Conservation (phyloP, 306 rosid species). For the Rubus parviflorus region DNA sequence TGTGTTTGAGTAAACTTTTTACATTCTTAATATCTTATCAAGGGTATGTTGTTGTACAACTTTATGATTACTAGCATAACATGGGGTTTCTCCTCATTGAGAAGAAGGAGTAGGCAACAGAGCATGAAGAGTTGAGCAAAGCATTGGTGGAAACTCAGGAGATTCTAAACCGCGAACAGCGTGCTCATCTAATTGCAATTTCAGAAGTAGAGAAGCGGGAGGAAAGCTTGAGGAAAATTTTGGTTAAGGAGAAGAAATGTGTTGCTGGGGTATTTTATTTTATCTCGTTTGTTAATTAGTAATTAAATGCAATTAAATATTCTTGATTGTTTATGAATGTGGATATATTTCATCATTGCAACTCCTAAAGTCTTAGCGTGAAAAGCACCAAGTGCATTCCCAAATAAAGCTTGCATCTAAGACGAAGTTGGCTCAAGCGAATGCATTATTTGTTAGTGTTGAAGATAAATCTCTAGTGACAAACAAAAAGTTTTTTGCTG, state of each 20-base stretch:
- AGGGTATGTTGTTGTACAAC: conserved; percentile 39
- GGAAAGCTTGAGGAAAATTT: conserved; percentile 64
- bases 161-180: conserved; percentile 78
- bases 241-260: conserved; percentile 65
- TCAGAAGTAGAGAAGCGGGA: conserved; percentile 72
- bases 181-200: conserved; percentile 67
- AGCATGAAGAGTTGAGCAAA: conserved; percentile 56
- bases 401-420: conserved; percentile 50
- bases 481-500: conserved; percentile 64
- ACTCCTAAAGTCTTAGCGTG: conserved; percentile 75
- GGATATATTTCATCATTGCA: conserved; percentile 35
- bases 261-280: conserved; percentile 58
- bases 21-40: background rate
- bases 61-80: conserved; percentile 82
- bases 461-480: conserved; percentile 69
- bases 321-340: background rate
- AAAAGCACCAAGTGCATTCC: conserved; percentile 52
- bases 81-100: conserved; percentile 90
- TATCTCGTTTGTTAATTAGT: conserved; percentile 11
- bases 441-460: conserved; percentile 61
- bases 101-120: conserved; percentile 69
- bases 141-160: conserved; percentile 69
- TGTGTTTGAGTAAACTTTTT: background rate
- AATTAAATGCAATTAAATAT: background rate
- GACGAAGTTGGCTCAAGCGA: conserved; percentile 65